Evolutionary conservation across 257 asterid species (phyloP), one percentile per base, ranked within the genome.

Genomic region (Nemophila menziesii): DNA sequence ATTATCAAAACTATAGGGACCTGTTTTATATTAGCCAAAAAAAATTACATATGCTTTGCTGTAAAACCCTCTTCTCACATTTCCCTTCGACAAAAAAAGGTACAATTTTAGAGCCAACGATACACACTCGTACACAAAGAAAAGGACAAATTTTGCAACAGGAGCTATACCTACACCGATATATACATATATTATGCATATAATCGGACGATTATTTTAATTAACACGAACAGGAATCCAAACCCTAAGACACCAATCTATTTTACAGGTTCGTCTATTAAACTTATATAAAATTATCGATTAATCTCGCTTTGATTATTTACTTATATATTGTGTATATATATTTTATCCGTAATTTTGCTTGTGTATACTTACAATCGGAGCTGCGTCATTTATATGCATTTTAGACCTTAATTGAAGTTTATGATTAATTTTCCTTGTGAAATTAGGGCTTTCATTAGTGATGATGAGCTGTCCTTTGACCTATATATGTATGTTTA

Each of bases 1-100:
- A 29, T 29, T 13, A 3, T 29, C 3, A 10, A 29, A 29, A 29
- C 8, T 13, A 2, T 13, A 13, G 12, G 36, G 5, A 2, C 36
- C 9, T 29, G 7, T 13, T 29, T 29, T 13, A 18, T 20, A 9
- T n/a, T 22, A 17, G 29, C 49, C 49, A 44, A 46, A 19, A 42
- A 22, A 38, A 51, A 23, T 43, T 50, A 59, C 68, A 46, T 49
- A 36, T 20, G 55, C 49, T 53, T 48, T 16, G 21, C 14, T 17
- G 72, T 64, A 64, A 68, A 72, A 64, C 64, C 72, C 65, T 45
- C 54, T 33, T 41, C 49, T 48, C 73, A 61, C 54, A 67, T 49
- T 56, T 64, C 60, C 49, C 5, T 54, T 26, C 33, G 33, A 26
- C 6, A 26, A 29, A 29, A 29, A 29, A 29, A 7, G 12, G 36